phyloP scores from a whole-genome alignment of 2,329 filamentous ascomycete genomes.

The Venturia carpophila region DNA sequence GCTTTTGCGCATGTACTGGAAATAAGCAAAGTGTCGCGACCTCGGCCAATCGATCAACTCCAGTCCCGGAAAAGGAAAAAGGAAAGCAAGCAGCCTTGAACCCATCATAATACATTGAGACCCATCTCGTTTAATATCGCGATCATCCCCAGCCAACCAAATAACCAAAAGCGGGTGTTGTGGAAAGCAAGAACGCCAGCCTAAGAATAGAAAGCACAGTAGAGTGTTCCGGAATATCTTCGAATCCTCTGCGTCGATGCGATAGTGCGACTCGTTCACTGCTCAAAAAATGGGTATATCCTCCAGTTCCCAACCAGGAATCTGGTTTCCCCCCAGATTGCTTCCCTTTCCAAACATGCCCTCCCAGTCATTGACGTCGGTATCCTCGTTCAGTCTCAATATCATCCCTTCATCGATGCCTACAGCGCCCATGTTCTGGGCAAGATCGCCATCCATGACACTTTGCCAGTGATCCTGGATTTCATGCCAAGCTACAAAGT shows the following conservation, averaged over 20 bases:
- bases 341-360: slow-evolving; percentile 17
- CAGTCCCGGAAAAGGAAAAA: background rate
- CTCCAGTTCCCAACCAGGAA: slow-evolving; percentile 15
- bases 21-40: background rate
- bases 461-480: slow-evolving; percentile 11
- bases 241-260: background rate
- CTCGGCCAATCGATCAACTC: background rate
- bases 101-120: slow-evolving; percentile 8
- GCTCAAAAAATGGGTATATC: slow-evolving; percentile 12
- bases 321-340: background rate
- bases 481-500: slow-evolving; percentile 10
- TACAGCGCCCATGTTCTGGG: background rate
- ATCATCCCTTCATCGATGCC: slow-evolving; percentile 8
- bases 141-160: background rate
- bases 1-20: slow-evolving; percentile 8
- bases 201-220: background rate
- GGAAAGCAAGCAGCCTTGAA: background rate
- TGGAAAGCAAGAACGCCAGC: background rate
- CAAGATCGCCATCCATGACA: slow-evolving; percentile 14
- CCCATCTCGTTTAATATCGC: background rate
- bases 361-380: slow-evolving; percentile 16
- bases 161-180: background rate
- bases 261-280: background rate
- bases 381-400: slow-evolving; percentile 9
- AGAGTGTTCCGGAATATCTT: background rate